Conservation (phyloP, 2,329 filamentous ascomycete species). For the Colletotrichum ledebouriae region DNA sequence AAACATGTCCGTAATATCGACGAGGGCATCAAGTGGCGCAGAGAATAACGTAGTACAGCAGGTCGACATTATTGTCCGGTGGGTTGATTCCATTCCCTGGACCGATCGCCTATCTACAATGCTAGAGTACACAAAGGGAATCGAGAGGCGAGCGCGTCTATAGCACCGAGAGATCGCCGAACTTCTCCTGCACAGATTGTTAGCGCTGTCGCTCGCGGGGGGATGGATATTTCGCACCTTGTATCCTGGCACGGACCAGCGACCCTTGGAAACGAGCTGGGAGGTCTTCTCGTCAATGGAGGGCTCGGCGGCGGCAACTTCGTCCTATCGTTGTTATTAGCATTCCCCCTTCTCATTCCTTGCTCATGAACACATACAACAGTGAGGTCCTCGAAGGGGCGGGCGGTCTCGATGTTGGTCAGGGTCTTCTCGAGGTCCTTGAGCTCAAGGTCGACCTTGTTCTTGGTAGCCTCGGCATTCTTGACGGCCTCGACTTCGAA, state of each 20-base stretch:
- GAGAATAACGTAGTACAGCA: conserved; percentile 28
- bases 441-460: conserved; percentile 94
- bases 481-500: conserved; percentile 97
- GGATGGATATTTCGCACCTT: conserved; percentile 75
- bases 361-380: conserved; percentile 77
- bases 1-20: neutral
- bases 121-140: conserved; percentile 76
- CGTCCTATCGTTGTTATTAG: conserved; percentile 74
- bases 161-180: conserved; percentile 94
- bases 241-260: conserved; percentile 98
- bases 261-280: conserved; percentile 95
- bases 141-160: conserved; percentile 70
- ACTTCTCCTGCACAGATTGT: conserved; percentile 84
- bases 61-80: conserved; percentile 42
- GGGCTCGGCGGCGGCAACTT: conserved; percentile 92
- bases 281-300: conserved; percentile 98
- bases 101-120: conserved; percentile 73
- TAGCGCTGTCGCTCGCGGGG: conserved; percentile 52
- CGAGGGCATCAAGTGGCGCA: neutral
- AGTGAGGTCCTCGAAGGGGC: conserved; percentile 96
- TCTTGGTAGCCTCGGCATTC: conserved; percentile 97
- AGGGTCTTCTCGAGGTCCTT: conserved; percentile 94
- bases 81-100: conserved; percentile 43
- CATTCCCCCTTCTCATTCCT: conserved; percentile 7
- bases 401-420: conserved; percentile 95